Percentiles rank a stretch among this genome's conserved stretches.
phyloP scores from a whole-genome alignment of 2,329 filamentous ascomycete species.

The Hypoxylon sp. region DNA sequence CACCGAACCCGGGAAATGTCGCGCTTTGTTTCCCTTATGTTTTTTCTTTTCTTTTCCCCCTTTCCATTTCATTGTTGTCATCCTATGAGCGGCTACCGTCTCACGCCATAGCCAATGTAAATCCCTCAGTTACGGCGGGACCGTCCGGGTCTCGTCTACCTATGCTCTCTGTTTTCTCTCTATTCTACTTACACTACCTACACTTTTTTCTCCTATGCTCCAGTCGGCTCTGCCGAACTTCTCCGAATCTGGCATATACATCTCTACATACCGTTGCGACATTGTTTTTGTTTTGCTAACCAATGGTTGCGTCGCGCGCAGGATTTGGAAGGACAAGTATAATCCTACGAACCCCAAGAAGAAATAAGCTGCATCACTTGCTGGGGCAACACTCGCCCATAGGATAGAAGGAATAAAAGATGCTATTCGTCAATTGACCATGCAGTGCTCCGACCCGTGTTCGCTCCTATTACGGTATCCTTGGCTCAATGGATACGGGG shows the following conservation, averaged over 20 bases:
- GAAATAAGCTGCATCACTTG: conserved; percentile 54
- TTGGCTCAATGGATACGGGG: conserved; percentile 28
- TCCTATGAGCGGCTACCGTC: conserved; percentile 32
- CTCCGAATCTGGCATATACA: conserved; percentile 38
- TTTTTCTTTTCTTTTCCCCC: not conserved
- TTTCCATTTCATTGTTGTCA: conserved; percentile 18
- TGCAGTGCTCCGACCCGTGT: conserved; percentile 7
- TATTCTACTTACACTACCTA: conserved; percentile 20
- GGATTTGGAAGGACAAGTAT: conserved; percentile 99
- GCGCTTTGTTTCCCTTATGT: conserved; percentile 23
- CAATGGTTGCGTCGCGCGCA: conserved; percentile 57
- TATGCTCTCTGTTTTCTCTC: conserved; percentile 8
- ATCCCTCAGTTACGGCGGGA: conserved; percentile 46
- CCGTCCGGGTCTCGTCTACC: conserved; percentile 26
- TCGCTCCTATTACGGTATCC: conserved; percentile 30
- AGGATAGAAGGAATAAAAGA: conserved; percentile 7
- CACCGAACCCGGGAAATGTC: conserved; percentile 50
- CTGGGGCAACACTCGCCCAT: not conserved
- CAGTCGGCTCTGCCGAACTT: conserved; percentile 33
- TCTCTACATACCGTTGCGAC: conserved; percentile 26
- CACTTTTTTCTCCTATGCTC: conserved; percentile 18
- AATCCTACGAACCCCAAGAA: conserved; percentile 64
- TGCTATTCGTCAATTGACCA: conserved; percentile 36
- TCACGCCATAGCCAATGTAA: conserved; percentile 40
- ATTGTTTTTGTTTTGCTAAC: conserved; percentile 47